Conservation (phyloP, 2,329 filamentous ascomycete genomes). For the Rhynchosporium secalis region DNA sequence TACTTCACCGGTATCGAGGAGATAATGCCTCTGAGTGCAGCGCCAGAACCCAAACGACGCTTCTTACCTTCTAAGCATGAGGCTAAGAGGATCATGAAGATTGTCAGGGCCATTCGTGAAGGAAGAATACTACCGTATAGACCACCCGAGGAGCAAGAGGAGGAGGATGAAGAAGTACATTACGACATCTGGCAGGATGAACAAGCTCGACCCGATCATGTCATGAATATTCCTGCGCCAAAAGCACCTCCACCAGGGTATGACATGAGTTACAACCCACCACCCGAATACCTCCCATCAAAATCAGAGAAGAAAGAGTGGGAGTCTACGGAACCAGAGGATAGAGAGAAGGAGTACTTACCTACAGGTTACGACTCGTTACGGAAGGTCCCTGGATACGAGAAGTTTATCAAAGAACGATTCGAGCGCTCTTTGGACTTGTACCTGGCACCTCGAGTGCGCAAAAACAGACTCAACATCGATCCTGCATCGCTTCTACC, state of each 20-base stretch:
- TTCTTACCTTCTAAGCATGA: slow-evolving; percentile 98
- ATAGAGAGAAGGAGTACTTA: slow-evolving; percentile 85
- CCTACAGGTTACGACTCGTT: slow-evolving; percentile 80
- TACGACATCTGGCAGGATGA: slow-evolving; percentile 96
- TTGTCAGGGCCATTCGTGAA: slow-evolving; percentile 92
- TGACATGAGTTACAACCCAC: slow-evolving; percentile 95
- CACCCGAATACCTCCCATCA: slow-evolving; percentile 88
- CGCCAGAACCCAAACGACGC: slow-evolving; percentile 91
- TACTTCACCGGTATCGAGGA: slow-evolving; percentile 92
- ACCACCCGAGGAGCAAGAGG: slow-evolving; percentile 67
- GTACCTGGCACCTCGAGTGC: slow-evolving; percentile 88
- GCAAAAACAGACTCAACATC: slow-evolving; percentile 94
- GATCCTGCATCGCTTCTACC: slow-evolving; percentile 90
- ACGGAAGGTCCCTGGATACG: slow-evolving; percentile 89
- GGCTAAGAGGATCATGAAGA: slow-evolving; percentile 93
- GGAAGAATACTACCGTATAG: slow-evolving; percentile 91
- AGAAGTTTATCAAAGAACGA: slow-evolving; percentile 86
- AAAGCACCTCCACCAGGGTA: slow-evolving; percentile 92
- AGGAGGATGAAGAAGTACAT: slow-evolving; percentile 69
- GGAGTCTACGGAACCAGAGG: slow-evolving; percentile 85
- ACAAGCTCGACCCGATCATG: slow-evolving; percentile 74
- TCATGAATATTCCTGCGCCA: slow-evolving; percentile 93
- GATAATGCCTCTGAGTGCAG: slow-evolving; percentile 90
- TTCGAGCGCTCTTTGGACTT: slow-evolving; percentile 95
- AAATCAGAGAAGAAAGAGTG: slow-evolving; percentile 81